A percentile compares a stretch with the other conserved stretches of the same genome.
These are phyloP conservation scores for Herpotrichia juniperi DNA, from an alignment of 2,329 filamentous ascomycete genomes.

Conservation along the genomic window DNA sequence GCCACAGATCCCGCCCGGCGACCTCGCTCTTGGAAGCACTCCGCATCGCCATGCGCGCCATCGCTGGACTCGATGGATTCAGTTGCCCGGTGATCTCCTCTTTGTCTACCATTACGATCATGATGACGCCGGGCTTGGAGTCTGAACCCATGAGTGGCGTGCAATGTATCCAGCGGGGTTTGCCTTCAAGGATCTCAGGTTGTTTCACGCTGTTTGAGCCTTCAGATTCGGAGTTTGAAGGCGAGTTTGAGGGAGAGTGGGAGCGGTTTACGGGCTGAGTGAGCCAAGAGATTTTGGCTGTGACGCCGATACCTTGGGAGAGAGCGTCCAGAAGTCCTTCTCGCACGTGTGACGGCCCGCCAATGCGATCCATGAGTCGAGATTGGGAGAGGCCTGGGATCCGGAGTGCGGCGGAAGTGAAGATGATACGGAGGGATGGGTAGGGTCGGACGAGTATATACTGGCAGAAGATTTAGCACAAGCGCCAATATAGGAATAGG, in stretches of 20 bases:
- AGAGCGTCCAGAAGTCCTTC: constrained; percentile 63
- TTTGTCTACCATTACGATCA: constrained; percentile 74
- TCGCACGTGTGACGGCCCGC: constrained; percentile 56
- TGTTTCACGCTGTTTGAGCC: neutral
- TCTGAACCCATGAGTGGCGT: constrained; percentile 72
- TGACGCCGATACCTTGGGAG: constrained; percentile 71
- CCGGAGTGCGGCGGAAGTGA: constrained; percentile 53
- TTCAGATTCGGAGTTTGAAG: constrained; percentile 6
- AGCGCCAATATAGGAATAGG: neutral
- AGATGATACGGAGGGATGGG: constrained; percentile 53
- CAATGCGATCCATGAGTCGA: constrained; percentile 51
- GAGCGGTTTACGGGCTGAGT: constrained; percentile 10
- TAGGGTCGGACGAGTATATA: constrained; percentile 54
- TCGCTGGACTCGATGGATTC: constrained; percentile 5
- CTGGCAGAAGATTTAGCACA: constrained; percentile 25
- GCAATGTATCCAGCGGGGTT: constrained; percentile 75
- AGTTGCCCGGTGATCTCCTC: constrained; percentile 48
- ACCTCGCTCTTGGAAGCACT: neutral
- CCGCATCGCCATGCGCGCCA: neutral
- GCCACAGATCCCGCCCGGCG: constrained; percentile 3
- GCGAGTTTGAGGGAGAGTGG: neutral
- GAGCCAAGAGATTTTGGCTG: constrained; percentile 72
- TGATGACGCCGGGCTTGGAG: constrained; percentile 73
- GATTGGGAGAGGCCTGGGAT: constrained; percentile 54
- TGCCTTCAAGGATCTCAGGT: constrained; percentile 52